Conservation (phyloP, 2,329 filamentous ascomycete genomes). For the Nemania sp. region DNA sequence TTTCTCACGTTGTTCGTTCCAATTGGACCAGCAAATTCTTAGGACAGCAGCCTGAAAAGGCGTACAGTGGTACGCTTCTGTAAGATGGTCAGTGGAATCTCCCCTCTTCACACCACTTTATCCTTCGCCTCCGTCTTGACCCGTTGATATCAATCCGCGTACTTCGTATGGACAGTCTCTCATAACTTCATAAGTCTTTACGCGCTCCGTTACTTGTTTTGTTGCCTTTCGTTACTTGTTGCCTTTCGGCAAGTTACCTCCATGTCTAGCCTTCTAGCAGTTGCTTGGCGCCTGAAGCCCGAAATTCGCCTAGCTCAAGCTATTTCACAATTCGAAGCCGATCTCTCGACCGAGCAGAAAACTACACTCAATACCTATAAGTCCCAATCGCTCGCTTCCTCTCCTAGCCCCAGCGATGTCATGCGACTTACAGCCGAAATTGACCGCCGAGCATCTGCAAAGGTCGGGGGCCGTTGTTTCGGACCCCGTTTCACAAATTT, state of each 20-base stretch:
- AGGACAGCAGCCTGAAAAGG: constrained; percentile 24
- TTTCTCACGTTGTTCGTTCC: constrained; percentile 36
- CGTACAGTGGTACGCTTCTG: constrained; percentile 25
- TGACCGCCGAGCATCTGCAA: background rate
- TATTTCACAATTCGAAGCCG: background rate
- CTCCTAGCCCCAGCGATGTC: background rate
- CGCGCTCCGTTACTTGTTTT: too few relatives aligned
- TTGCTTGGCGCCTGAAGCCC: background rate
- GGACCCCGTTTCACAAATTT: background rate
- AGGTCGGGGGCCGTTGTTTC: background rate
- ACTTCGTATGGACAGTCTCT: too few relatives aligned
- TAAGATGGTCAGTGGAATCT: constrained; percentile 24
- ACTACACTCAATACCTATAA: background rate
- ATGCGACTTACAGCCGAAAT: background rate
- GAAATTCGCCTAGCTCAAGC: background rate
- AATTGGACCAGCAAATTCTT: constrained; percentile 36
- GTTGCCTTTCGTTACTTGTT: background rate
- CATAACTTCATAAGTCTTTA: too few relatives aligned
- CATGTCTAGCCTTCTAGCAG: background rate
- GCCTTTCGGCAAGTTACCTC: background rate
- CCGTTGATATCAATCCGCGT: too few relatives aligned
- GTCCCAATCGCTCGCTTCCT: background rate
- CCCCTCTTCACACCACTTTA: constrained; percentile 25
- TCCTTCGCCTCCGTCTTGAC: constrained; percentile 27
- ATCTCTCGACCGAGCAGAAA: background rate